phyloP scores from a whole-genome alignment of 208 protist species.

The Acanthamoeba lenticulata region DNA sequence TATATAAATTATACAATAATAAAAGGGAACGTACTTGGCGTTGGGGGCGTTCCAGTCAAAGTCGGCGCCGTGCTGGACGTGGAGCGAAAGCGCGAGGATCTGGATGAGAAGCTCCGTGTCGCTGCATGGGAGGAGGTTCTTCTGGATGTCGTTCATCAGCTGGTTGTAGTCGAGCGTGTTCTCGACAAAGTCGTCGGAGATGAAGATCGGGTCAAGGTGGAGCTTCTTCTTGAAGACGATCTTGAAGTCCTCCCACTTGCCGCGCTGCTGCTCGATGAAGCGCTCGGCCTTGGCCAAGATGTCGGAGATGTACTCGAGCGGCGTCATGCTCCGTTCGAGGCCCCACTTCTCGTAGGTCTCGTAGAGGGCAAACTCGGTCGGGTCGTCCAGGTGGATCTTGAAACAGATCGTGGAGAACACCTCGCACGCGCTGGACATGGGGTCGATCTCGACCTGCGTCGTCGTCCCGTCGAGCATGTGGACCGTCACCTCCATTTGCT shows the following conservation, averaged over 20 bases:
- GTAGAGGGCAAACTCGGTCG: slow-evolving; percentile 55
- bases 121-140: neutral
- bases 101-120: slow-evolving; percentile 35
- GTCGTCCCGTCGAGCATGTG: neutral
- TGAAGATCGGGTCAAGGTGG: neutral
- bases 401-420: slow-evolving; percentile 7
- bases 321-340: slow-evolving; percentile 9
- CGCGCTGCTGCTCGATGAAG: neutral
- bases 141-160: neutral
- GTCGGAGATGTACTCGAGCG: slow-evolving; percentile 13
- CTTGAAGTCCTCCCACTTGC: neutral
- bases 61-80: neutral
- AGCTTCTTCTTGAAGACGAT: slow-evolving; percentile 67
- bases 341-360: slow-evolving; percentile 12
- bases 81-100: neutral
- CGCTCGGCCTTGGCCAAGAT: slow-evolving; percentile 43
- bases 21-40: no score
- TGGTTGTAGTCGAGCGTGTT: slow-evolving; percentile 55
- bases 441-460: neutral
- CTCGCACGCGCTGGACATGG: slow-evolving; percentile 31
- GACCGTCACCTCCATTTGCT: neutral
- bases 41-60: no score
- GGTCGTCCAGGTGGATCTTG: slow-evolving; percentile 53
- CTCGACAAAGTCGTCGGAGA: slow-evolving; percentile 6
- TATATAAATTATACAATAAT: no score